Evolutionary conservation across 2,329 filamentous ascomycete species (phyloP).

Genomic region (Cordyceps tenuipes): DNA sequence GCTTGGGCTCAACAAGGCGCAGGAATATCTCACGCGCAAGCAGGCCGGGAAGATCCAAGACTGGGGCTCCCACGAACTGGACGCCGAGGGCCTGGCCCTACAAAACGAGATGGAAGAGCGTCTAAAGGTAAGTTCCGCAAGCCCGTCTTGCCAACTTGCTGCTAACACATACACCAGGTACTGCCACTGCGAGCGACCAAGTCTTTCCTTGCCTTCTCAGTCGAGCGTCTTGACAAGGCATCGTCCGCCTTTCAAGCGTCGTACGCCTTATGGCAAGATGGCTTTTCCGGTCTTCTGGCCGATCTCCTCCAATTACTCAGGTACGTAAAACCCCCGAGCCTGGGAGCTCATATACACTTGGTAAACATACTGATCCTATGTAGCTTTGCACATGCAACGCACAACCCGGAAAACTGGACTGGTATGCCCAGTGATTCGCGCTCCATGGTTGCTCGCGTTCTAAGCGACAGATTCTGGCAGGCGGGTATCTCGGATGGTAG

Average conservation of each 20-base stretch:
- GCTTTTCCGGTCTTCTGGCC: constrained; percentile 74
- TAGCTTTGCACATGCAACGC: constrained; percentile 83
- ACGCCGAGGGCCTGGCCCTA: constrained; percentile 68
- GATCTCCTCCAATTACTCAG: constrained; percentile 76
- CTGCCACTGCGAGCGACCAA: constrained; percentile 83
- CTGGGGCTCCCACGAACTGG: constrained; percentile 72
- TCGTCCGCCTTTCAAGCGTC: constrained; percentile 68
- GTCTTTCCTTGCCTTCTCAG: constrained; percentile 83
- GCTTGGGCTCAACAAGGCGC: constrained; percentile 71
- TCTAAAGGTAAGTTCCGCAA: constrained; percentile 45
- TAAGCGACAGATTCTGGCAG: constrained; percentile 97
- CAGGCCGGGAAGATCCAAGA: constrained; percentile 70
- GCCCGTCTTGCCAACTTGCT: not conserved
- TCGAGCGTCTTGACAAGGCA: constrained; percentile 74
- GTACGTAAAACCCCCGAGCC: constrained; percentile 27
- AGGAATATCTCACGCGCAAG: constrained; percentile 65
- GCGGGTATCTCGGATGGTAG: constrained; percentile 93
- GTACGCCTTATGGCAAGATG: constrained; percentile 74
- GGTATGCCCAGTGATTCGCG: constrained; percentile 68
- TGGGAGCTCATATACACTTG: not conserved
- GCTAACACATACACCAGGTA: constrained; percentile 33
- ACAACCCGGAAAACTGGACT: constrained; percentile 78
- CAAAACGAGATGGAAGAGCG: constrained; percentile 72
- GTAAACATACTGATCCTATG: not conserved
- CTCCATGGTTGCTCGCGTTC: constrained; percentile 66